phyloP scores from a whole-genome alignment of 2,329 filamentous ascomycete species.

The Nemania sp. region DNA sequence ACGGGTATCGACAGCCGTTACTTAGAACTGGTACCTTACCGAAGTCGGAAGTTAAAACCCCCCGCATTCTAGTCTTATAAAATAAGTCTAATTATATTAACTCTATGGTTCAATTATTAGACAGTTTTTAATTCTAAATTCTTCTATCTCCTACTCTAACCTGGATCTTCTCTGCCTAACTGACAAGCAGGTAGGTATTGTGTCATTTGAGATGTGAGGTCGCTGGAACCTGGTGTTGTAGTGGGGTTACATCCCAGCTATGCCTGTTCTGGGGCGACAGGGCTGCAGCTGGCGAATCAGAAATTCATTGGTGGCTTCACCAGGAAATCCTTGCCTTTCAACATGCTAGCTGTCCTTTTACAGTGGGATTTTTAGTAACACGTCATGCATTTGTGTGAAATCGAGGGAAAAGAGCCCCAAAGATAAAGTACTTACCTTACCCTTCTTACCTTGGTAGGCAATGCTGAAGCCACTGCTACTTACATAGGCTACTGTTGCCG shows the following conservation, averaged over 20 bases:
- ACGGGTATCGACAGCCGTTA: slow-evolving; percentile 14
- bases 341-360: slow-evolving; percentile 48
- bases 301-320: slow-evolving; percentile 46
- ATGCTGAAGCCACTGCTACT: slow-evolving; percentile 31
- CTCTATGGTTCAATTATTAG: too few species aligned
- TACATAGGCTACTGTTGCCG: slow-evolving; percentile 29
- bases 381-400: slow-evolving; percentile 42
- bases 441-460: background rate
- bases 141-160: background rate
- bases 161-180: background rate
- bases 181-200: background rate
- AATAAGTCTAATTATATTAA: background rate
- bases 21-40: slow-evolving; percentile 4
- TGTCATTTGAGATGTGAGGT: background rate
- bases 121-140: background rate
- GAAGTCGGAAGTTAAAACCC: background rate
- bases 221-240: background rate
- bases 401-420: slow-evolving; percentile 21
- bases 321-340: slow-evolving; percentile 40
- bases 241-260: slow-evolving; percentile 27
- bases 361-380: slow-evolving; percentile 40
- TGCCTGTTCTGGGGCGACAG: slow-evolving; percentile 36
- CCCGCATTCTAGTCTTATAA: slow-evolving; percentile 4
- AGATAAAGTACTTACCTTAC: too few species aligned
- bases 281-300: slow-evolving; percentile 47